Conservation (phyloP, 2,329 filamentous ascomycete genomes). For the Aspergillus clavatus region DNA sequence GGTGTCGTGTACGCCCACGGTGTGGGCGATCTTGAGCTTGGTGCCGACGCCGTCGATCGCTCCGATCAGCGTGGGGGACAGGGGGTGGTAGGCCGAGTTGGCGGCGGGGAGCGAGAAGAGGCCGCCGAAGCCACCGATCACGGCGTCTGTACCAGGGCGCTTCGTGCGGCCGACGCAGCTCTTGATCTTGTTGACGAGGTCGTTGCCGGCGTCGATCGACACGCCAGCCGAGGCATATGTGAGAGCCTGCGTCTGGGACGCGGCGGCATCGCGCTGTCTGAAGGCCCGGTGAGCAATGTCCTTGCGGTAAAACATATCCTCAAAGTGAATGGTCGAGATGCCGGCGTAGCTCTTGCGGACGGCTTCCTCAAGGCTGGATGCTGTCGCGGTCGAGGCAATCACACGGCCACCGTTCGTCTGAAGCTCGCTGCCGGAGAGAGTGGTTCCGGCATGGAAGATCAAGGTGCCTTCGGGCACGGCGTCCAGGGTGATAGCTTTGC, state of each 20-base stretch:
- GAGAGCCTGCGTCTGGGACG: constrained; percentile 45
- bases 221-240: constrained; percentile 94
- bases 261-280: constrained; percentile 27
- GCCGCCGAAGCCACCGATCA: constrained; percentile 94
- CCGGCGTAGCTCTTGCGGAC: constrained; percentile 85
- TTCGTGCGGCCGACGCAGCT: constrained; percentile 78
- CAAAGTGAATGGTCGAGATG: constrained; percentile 73
- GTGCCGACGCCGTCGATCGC: constrained; percentile 96
- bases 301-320: constrained; percentile 85
- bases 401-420: constrained; percentile 82
- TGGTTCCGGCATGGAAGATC: constrained; percentile 92
- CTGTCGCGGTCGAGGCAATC: constrained; percentile 83
- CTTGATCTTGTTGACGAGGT: constrained; percentile 89
- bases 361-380: constrained; percentile 69
- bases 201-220: constrained; percentile 89
- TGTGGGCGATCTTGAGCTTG: constrained; percentile 92
- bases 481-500: constrained; percentile 56
- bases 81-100: constrained; percentile 67
- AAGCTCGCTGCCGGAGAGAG: constrained; percentile 57
- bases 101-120: constrained; percentile 67
- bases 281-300: constrained; percentile 77
- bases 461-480: constrained; percentile 56
- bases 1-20: constrained; percentile 83
- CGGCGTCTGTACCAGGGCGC: constrained; percentile 80
- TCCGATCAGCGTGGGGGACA: constrained; percentile 77